phyloP scores from a whole-genome alignment of 306 rosid genomes.

The Notholithocarpus densiflorus region DNA sequence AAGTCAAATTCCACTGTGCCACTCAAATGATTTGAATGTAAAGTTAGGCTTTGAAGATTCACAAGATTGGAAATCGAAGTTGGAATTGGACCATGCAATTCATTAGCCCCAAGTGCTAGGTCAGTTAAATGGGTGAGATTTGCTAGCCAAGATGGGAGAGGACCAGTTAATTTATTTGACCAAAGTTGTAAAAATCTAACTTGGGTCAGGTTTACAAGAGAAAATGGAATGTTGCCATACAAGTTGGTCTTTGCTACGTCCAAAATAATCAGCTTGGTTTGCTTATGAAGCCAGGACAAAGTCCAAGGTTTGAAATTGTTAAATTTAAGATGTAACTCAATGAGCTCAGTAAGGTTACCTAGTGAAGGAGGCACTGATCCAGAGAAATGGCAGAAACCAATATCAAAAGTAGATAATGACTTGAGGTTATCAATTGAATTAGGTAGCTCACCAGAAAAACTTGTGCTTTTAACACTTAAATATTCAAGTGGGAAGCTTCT shows the following conservation, averaged over 20 bases:
- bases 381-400: not conserved
- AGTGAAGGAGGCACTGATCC: not conserved
- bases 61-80: not conserved
- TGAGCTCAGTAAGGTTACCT: not conserved
- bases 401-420: not conserved
- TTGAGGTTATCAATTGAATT: not conserved
- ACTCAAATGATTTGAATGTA: not conserved
- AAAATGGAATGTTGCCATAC: not conserved
- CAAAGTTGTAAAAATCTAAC: too few species aligned
- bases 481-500: too few species aligned
- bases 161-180: too few species aligned
- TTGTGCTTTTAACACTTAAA: too few species aligned
- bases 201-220: not conserved
- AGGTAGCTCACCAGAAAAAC: not conserved
- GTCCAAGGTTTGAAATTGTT: not conserved
- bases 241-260: too few species aligned
- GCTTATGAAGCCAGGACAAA: not conserved
- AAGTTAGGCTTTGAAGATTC: not conserved
- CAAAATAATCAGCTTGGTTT: too few species aligned
- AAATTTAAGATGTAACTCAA: not conserved
- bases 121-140: too few species aligned
- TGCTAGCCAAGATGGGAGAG: too few species aligned
- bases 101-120: not conserved
- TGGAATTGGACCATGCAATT: not conserved
- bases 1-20: not conserved